These are phyloP conservation scores for Thelephora terrestris DNA, from an alignment of 1,284 basidiomycete genomes.

Conservation along the genomic window DNA sequence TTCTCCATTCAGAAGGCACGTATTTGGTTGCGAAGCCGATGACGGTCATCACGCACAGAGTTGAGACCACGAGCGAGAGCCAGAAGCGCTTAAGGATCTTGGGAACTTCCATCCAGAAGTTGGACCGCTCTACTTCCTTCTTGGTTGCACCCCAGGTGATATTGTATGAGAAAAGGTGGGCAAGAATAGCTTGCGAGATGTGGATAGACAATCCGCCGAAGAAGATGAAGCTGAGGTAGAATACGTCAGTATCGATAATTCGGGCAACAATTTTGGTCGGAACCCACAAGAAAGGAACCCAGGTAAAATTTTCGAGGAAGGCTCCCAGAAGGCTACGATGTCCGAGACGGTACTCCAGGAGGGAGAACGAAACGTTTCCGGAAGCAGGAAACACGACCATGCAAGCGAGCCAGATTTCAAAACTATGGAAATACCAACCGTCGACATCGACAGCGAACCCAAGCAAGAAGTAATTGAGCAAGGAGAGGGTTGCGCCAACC, in stretches of 20 bases:
- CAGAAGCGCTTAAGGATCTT: conserved; percentile 70
- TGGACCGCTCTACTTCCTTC: conserved; percentile 74
- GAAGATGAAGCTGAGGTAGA: conserved; percentile 63
- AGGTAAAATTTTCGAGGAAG: conserved; percentile 57
- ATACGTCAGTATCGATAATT: conserved; percentile 7
- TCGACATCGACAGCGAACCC: conserved; percentile 60
- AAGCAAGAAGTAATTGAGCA: conserved; percentile 64
- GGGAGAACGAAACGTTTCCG: conserved; percentile 61
- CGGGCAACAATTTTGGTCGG: conserved; percentile 5
- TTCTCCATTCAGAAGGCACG: conserved; percentile 53
- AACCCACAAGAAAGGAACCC: conserved; percentile 72
- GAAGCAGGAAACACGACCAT: conserved; percentile 66
- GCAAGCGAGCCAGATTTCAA: conserved; percentile 71
- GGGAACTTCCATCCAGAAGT: conserved; percentile 85
- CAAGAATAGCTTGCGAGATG: conserved; percentile 63
- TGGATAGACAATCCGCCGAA: conserved; percentile 73
- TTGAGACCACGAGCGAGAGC: conserved; percentile 46
- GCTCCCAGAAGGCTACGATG: conserved; percentile 42
- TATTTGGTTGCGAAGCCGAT: conserved; percentile 40
- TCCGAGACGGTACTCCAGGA: conserved; percentile 71
- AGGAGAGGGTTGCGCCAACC: conserved; percentile 49
- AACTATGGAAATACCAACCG: conserved; percentile 60
- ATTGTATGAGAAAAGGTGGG: conserved; percentile 76
- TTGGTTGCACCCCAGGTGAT: conserved; percentile 75
- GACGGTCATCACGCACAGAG: conserved; percentile 39